A percentile compares a stretch with the other conserved stretches of the same genome.
phyloP scores from a whole-genome alignment of 495 filamentous ascomycete species.

The Penicillium roqueforti region DNA sequence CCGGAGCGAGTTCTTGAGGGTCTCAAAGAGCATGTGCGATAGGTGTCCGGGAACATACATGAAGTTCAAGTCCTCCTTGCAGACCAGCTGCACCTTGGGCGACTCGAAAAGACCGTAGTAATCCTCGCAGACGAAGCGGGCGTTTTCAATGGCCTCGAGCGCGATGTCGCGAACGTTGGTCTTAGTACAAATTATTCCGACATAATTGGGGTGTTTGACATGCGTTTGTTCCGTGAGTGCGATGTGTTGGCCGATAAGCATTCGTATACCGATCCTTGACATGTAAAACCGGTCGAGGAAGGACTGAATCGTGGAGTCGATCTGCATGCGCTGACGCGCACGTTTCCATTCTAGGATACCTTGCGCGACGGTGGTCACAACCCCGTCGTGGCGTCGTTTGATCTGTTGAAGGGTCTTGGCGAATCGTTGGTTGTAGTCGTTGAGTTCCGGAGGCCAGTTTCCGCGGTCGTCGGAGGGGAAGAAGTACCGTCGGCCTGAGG shows the following conservation, averaged over 20 bases:
- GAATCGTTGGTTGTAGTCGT: slow-evolving; percentile 90
- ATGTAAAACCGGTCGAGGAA: slow-evolving; percentile 99
- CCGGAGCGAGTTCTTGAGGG: slow-evolving; percentile 94
- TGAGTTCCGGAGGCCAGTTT: slow-evolving; percentile 92
- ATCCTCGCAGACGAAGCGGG: slow-evolving; percentile 96
- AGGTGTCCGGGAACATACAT: slow-evolving; percentile 99
- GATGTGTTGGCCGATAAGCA: slow-evolving; percentile 98
- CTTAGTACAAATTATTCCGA: slow-evolving; percentile 97
- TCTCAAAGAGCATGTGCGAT: slow-evolving; percentile 99
- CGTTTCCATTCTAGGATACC: slow-evolving; percentile 98
- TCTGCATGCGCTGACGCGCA: slow-evolving; percentile 93
- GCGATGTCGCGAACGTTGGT: slow-evolving; percentile 96
- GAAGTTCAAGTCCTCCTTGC: slow-evolving; percentile 87
- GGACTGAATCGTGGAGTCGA: slow-evolving; percentile 91
- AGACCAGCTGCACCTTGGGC: slow-evolving; percentile 93
- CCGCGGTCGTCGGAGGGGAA: slow-evolving; percentile 81
- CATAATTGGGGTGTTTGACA: slow-evolving; percentile 83
- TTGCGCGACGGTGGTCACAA: slow-evolving; percentile 92
- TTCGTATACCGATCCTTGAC: slow-evolving; percentile 98
- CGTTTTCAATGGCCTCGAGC: slow-evolving; percentile 96
- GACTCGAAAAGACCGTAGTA: slow-evolving; percentile 98
- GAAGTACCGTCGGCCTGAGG: slow-evolving; percentile 71
- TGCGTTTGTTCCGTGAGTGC: slow-evolving; percentile 90
- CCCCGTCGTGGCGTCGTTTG: slow-evolving; percentile 92
- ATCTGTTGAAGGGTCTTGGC: slow-evolving; percentile 80